Evolutionary conservation across 768 basidiomycete genomes (phyloP).

Genomic region (Termitomyces sp.): DNA sequence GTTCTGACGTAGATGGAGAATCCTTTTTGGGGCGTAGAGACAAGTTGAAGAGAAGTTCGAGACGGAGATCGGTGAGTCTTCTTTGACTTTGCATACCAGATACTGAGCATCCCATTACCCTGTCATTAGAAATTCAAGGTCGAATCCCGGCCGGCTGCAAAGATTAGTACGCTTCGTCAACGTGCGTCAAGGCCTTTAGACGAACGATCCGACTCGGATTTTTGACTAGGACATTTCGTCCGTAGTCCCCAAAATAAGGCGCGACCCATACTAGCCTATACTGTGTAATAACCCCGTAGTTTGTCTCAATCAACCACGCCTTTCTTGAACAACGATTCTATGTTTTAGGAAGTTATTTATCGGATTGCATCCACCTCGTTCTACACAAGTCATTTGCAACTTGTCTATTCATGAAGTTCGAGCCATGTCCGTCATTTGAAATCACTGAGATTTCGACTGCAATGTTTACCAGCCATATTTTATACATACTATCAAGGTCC

Average conservation of each 20-base stretch:
- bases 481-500: conserved; percentile 16
- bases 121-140: conserved; percentile 20
- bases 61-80: conserved; percentile 17
- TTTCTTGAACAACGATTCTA: neutral
- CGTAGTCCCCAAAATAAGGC: neutral
- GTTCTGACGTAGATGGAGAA: conserved; percentile 15
- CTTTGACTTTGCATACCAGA: neutral
- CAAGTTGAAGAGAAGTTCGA: conserved; percentile 18
- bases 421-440: neutral
- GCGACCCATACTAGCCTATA: neutral
- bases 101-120: neutral
- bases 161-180: conserved; percentile 31
- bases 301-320: neutral
- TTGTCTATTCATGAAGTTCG: neutral
- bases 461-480: neutral
- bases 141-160: conserved; percentile 23
- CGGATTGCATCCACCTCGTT: neutral
- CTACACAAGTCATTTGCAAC: neutral
- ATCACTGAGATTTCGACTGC: neutral
- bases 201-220: conserved; percentile 23
- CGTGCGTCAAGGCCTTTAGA: conserved; percentile 38
- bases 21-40: conserved; percentile 16
- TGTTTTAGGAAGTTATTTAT: neutral
- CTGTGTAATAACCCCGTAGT: neutral
- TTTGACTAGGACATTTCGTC: neutral